A percentile compares a stretch with the other conserved stretches of the same genome.
Conservation (phyloP, 228 moss, liverwort and hornwort genomes). For the Sphagnum fallax region DNA sequence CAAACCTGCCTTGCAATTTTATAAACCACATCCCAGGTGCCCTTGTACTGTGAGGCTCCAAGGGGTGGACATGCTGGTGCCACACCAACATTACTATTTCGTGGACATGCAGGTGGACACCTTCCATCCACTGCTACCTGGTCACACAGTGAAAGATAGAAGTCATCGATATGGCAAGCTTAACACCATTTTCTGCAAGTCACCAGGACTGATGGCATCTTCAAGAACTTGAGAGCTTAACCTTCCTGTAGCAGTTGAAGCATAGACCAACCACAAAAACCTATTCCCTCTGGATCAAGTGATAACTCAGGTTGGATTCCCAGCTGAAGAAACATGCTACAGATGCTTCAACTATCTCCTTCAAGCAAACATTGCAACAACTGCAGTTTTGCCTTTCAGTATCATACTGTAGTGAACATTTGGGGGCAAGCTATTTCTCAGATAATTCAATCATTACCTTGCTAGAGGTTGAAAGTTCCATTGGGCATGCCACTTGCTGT, state of each 20-base stretch:
- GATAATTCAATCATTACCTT: slow-evolving; percentile 21
- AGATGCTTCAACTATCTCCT: too few relatives aligned
- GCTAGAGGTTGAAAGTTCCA: slow-evolving; percentile 21
- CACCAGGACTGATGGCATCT: not conserved
- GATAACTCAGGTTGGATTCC: too few relatives aligned
- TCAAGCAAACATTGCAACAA: too few relatives aligned
- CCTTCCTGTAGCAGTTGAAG: not conserved
- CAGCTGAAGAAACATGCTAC: too few relatives aligned
- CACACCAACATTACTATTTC: slow-evolving; percentile 48
- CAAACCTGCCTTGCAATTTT: slow-evolving; percentile 79
- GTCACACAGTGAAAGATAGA: not conserved
- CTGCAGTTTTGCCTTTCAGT: too few relatives aligned
- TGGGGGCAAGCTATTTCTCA: too few relatives aligned
- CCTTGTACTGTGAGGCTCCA: slow-evolving; percentile 54
- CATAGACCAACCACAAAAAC: not conserved
- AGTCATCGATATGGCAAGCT: not conserved
- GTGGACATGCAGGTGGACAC: slow-evolving; percentile 93
- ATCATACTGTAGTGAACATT: too few relatives aligned
- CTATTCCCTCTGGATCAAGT: too few relatives aligned
- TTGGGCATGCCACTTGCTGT: slow-evolving; percentile 29
- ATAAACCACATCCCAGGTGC: slow-evolving; percentile 81
- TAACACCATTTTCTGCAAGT: not conserved
- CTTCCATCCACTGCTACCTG: slow-evolving; percentile 52
- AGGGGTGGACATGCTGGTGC: slow-evolving; percentile 68
- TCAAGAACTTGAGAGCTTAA: not conserved